Evolutionary conservation across 768 basidiomycete genomes (phyloP), one percentile per base, ranked within the genome.

Genomic region (Rhodotorula kratochvilovae): DNA sequence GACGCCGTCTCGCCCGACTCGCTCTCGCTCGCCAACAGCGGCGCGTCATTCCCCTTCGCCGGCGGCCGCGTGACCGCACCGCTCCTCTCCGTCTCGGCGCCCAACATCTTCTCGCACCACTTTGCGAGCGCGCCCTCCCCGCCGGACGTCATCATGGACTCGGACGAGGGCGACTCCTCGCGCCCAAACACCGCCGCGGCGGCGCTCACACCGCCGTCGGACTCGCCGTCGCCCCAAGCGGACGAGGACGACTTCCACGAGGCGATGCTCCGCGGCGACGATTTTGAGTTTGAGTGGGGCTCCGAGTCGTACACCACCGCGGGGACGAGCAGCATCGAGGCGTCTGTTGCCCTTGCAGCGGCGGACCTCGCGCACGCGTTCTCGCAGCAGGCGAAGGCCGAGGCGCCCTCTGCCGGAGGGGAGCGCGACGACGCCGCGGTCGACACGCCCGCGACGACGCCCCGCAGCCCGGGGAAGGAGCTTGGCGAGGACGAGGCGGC

Each of bases 201-300:
- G 19, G 67, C 56, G 7, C 54, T 35, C 36, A 50, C 59, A 1
- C 63, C 71, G 15, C 36, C 36, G 29, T 48, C 69, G 39, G 59
- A 46, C 33, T 51, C 50, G 16, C 31, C 70, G 4, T 54, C 72
- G 16, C 64, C 68, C 35, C 65, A 70, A 39, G 73, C 72, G 53
- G 75, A 77, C 43, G 68, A 70, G 55, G 73, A 74, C 64, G 77
- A 77, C 62, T 78, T 75, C 72, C 77, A 78, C 66, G 75, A 76
- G 55, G 76, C 75, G 19, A 78, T 78, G 74, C 74, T 78, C 25
- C 68, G 67, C 42, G 73, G 72, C 57, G 72, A 69, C 70, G 67
- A 74, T 57, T 68, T 77, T 39, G 77, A 78, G 51, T 76, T 78
- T 43, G 76, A 74, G 50, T 78, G 76, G 70, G 77, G 76, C 21